phyloP scores from a whole-genome alignment of 1,139 yeast genomes.

The Blastobotrys niveus region DNA sequence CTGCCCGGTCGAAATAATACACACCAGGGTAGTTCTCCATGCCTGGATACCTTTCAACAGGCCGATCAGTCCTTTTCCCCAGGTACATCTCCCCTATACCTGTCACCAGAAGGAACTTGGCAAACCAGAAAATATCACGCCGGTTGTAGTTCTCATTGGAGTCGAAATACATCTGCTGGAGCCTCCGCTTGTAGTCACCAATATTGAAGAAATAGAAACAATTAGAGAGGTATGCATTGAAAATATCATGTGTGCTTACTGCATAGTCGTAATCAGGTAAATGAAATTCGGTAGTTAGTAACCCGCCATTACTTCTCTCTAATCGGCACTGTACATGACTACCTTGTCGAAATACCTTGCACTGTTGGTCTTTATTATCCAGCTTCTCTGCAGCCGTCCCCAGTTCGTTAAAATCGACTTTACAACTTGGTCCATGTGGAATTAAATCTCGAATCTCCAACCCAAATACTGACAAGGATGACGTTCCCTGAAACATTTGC shows the following conservation, averaged over 20 bases:
- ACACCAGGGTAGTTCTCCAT: constrained; percentile 21
- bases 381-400: constrained; percentile 3
- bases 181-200: constrained; percentile 37
- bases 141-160: constrained; percentile 16
- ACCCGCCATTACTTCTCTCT: constrained; percentile 4
- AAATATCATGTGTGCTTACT: constrained; percentile 65
- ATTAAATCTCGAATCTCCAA: constrained; percentile 20
- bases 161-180: constrained; percentile 19
- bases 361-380: neutral
- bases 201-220: constrained; percentile 84
- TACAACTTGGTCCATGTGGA: constrained; percentile 18
- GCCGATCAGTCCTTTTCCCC: constrained; percentile 10
- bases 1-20: constrained; percentile 22
- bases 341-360: constrained; percentile 5
- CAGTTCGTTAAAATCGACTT: constrained; percentile 17
- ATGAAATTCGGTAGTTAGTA: constrained; percentile 23
- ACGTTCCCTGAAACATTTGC: constrained; percentile 18
- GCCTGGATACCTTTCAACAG: constrained; percentile 11
- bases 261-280: constrained; percentile 77
- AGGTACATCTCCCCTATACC: constrained; percentile 80
- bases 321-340: constrained; percentile 3
- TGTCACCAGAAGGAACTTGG: constrained; percentile 66
- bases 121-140: constrained; percentile 52
- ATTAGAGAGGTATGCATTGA: constrained; percentile 74
- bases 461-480: constrained; percentile 22